Evolutionary conservation across 169 alveolate species (phyloP), one percentile per base, ranked within the genome.

Genomic region (Ophryocystis elektroscirrha): DNA sequence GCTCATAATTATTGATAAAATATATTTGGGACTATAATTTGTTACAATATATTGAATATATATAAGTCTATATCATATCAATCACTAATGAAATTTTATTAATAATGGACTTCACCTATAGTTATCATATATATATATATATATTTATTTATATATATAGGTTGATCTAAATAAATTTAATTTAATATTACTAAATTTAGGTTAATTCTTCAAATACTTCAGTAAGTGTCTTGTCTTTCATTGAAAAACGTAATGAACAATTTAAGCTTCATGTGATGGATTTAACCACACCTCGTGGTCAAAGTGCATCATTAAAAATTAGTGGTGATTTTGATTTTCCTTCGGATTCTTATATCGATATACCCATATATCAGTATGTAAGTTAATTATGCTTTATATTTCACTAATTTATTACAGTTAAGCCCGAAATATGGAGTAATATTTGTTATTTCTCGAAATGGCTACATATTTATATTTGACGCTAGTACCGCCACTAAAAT

Each of bases 221-320:
- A n/a, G n/a, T n/a, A n/a, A n/a, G n/a, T n/a, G n/a, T n/a, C 26
- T 75, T 84, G 56, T 60, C 78, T 25, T 84, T 78, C 66, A 63
- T 75, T 28, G 94, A 84, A 56, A 84, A 80, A 65, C 80, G 79
- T 46, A 61, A 56, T n/a, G 79, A 67, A 28, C 76, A 67, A 30
- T 51, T 68, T 36, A 61, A 66, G 66, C 53, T 85, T 26, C 73
- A 75, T 51, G 69, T 84, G 42, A 71, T 79, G 73, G 94, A 84
- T 53, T 67, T 84, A 43, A 41, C 63, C 51, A 54, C 63, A 66
- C 46, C 58, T 51, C 64, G 76, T 41, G 62, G 56, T 2, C 69
- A 57, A 23, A 52, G 69, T 6, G 27, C 29, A 1, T 69, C 69
- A 42, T 59, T 65, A 59, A 59, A 65, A 55, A 55, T 26, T 24